Evolutionary conservation across 2,329 filamentous ascomycete species (phyloP), one percentile per base, ranked within the genome.

Genomic region (Diaporthe citriasiana): DNA sequence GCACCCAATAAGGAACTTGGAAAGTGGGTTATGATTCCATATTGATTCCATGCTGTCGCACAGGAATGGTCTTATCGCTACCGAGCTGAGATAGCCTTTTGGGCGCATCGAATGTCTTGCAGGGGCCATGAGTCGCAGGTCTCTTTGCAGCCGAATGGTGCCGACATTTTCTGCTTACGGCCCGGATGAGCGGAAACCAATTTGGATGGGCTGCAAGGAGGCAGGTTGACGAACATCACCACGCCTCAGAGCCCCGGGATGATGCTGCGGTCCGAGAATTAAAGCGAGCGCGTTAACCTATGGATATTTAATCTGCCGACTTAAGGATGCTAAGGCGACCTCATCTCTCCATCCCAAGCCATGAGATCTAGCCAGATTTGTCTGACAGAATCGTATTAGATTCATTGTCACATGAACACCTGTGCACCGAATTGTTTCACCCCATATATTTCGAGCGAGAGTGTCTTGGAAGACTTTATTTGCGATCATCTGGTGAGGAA

Each of bases 21-120:
- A 63, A 42, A 66, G 63, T 66, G 63, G 63, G 63, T 66, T 66
- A 66, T 66, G 45, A 66, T 35, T 66, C 33, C 63, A 66, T 51
- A 27, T 51, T 66, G 63, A 66, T 50, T 66, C 15, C 63, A 66
- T 38, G 13, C 51, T 13, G 63, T 66, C 10, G 30, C 45, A 66
- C 45, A 51, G 13, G 33, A 38, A 51, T 6, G 13, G 7, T 7
- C 63, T 66, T 51, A 66, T 66, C 63, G 63, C 63, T 25, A 19
- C 10, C 38, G 4, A 38, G 22, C n/a, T 66, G 42, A 51, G 3
- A 19, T 19, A 40, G 33, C 25, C 63, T 66, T 40, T 38, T n/a
- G 15, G 45, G 45, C 30, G n/a, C 30, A 27, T 51, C 45, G 22
- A 51, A 66, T n/a, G 63, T 50, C n/a, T 13, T 66, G 19, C 63